Conservation (phyloP, 306 rosid genomes). For the Pterocarpus santalinus region DNA sequence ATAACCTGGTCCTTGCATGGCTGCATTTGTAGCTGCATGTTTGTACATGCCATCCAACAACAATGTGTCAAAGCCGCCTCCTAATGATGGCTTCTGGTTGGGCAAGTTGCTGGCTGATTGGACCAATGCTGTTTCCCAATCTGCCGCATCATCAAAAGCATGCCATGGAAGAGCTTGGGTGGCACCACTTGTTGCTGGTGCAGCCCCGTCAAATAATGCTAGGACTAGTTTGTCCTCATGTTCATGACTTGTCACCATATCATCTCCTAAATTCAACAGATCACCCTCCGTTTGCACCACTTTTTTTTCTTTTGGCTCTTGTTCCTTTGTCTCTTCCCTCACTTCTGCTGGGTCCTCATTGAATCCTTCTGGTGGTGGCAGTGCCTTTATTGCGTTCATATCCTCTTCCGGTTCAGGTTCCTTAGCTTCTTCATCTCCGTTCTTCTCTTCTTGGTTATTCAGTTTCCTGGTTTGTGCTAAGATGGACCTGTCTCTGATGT, state of each 20-base stretch:
- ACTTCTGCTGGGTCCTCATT: conserved; percentile 40
- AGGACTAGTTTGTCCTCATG: conserved; percentile 67
- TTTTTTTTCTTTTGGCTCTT: conserved; percentile 36
- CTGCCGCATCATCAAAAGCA: conserved; percentile 65
- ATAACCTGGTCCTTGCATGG: conserved; percentile 51
- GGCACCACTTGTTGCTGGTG: not conserved
- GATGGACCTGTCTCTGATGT: conserved; percentile 71
- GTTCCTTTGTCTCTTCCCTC: conserved; percentile 37
- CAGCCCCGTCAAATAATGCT: conserved; percentile 74
- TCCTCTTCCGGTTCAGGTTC: conserved; percentile 45
- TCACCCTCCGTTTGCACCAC: conserved; percentile 60
- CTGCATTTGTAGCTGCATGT: conserved; percentile 49
- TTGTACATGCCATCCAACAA: conserved; percentile 82
- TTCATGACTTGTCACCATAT: conserved; percentile 37
- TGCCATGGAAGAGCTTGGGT: conserved; percentile 66
- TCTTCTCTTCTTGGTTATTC: conserved; percentile 9
- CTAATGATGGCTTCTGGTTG: conserved; percentile 61
- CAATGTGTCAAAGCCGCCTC: conserved; percentile 76
- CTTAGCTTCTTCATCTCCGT: conserved; percentile 2
- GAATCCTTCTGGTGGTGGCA: conserved; percentile 74
- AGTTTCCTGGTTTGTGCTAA: conserved; percentile 45
- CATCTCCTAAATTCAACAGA: conserved; percentile 67
- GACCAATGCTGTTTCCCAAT: conserved; percentile 86
- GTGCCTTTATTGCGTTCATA: conserved; percentile 66
- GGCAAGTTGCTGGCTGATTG: conserved; percentile 66